Evolutionary conservation across 176 grass and related monocot species (phyloP).

Genomic region (Aegilops tauschii): DNA sequence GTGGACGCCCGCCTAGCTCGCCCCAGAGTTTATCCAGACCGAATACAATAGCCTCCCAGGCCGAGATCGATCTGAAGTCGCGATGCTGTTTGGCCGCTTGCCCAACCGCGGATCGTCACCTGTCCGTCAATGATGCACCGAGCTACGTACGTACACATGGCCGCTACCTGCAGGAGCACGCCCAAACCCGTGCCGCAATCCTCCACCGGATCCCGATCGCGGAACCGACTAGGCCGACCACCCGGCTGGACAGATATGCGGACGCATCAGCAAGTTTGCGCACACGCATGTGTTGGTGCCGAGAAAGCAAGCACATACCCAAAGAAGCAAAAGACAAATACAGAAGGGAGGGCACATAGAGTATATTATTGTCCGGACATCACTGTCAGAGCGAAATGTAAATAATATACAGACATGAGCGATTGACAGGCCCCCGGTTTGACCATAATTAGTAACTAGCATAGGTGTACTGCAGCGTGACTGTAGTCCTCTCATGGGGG

Average conservation of each 20-base stretch:
- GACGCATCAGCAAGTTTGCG: background rate
- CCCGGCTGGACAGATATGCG: background rate
- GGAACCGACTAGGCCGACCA: constrained; percentile 4
- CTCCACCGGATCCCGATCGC: background rate
- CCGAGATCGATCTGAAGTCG: background rate
- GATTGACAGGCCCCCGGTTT: background rate
- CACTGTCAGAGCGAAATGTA: constrained; percentile 2
- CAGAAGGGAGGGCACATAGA: background rate
- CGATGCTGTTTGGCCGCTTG: background rate
- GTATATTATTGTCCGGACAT: constrained; percentile 10
- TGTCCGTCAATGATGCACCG: background rate
- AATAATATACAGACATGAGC: background rate
- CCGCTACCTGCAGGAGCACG: background rate
- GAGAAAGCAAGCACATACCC: background rate
- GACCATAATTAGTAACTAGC: background rate
- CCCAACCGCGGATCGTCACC: background rate
- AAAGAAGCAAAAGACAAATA: constrained; percentile 2
- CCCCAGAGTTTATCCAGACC: background rate
- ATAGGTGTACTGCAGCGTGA: constrained; percentile 13
- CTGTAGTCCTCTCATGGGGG: background rate
- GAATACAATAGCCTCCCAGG: background rate
- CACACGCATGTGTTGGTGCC: background rate
- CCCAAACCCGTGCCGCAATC: background rate
- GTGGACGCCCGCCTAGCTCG: background rate
- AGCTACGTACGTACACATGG: background rate